Evolutionary conservation across 257 asterid genomes (phyloP).

Genomic region (Solanum sitiens): DNA sequence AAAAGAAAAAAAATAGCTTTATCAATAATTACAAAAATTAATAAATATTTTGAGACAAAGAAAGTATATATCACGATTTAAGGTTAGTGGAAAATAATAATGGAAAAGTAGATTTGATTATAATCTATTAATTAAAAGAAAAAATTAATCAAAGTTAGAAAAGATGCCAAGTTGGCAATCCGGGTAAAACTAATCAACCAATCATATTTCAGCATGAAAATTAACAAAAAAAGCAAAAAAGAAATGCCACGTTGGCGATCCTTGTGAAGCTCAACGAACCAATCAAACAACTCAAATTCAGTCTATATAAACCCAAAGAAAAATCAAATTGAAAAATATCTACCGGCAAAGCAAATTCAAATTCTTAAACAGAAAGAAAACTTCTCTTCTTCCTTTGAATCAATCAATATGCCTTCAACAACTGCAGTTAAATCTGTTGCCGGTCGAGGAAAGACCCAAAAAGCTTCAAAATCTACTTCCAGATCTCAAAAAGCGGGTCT

Average conservation of each 20-base stretch:
- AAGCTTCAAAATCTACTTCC: constrained; percentile 22
- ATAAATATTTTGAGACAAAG: not conserved
- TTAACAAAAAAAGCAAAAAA: not conserved
- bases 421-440: constrained; percentile 11
- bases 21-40: fast-evolving
- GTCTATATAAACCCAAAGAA: not conserved
- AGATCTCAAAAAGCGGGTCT: constrained; percentile 52
- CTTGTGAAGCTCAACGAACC: not conserved
- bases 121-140: not conserved
- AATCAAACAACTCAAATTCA: not conserved
- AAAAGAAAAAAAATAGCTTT: not conserved
- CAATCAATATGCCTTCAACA: constrained; percentile 14
- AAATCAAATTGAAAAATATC: not conserved
- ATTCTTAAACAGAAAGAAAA: too few species aligned
- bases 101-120: not conserved
- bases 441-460: constrained; percentile 34
- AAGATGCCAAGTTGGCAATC: constrained; percentile 41
- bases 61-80: not conserved
- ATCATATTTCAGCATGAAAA: constrained; percentile 6
- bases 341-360: not conserved
- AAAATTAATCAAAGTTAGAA: not conserved
- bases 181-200: constrained; percentile 9
- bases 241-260: constrained; percentile 34
- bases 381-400: not conserved
- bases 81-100: not conserved